Conservation (phyloP, 139 green algal species). For the Chlamydomonas incerta region DNA sequence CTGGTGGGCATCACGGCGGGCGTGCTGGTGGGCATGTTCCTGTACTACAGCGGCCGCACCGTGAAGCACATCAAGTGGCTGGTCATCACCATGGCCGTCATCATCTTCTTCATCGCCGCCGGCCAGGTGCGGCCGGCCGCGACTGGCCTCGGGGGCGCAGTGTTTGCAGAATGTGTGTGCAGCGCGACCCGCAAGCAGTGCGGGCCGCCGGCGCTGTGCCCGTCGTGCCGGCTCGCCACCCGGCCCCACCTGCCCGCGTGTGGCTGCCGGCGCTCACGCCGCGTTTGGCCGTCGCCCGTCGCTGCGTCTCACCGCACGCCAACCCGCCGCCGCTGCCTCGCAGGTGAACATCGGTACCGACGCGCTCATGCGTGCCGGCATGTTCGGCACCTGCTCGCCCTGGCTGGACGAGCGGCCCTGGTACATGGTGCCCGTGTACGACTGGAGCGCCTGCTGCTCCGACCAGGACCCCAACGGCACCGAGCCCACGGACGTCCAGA, state of each 20-base stretch:
- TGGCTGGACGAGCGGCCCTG: slow-evolving; percentile 56
- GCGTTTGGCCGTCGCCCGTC: too few species aligned
- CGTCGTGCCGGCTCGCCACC: too few species aligned
- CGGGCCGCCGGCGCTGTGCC: too few species aligned
- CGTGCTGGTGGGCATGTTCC: slow-evolving; percentile 41
- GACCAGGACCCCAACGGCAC: slow-evolving; percentile 43
- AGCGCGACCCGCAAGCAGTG: too few species aligned
- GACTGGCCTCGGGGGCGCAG: too few species aligned
- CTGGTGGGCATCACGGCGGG: slow-evolving; percentile 43
- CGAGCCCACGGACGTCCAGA: slow-evolving; percentile 16
- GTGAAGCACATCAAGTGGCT: slow-evolving; percentile 70
- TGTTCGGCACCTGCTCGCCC: slow-evolving; percentile 29
- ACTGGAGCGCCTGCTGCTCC: slow-evolving; percentile 53
- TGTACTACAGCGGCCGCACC: slow-evolving; percentile 52
- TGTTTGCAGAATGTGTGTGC: too few species aligned
- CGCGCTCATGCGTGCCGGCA: slow-evolving; percentile 28
- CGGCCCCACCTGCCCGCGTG: too few species aligned
- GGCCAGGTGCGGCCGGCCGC: slow-evolving; percentile 58
- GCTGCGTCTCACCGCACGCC: too few species aligned
- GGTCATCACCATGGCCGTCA: slow-evolving; percentile 53
- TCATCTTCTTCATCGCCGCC: slow-evolving; percentile 70
- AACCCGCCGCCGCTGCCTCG: too few species aligned
- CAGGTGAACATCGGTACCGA: slow-evolving; percentile 23
- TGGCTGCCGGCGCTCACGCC: too few species aligned
- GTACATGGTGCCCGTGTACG: slow-evolving; percentile 51